Base-by-base conservation (phyloP, 805 yeast species). In the Yamadazyma philogaea region DNA sequence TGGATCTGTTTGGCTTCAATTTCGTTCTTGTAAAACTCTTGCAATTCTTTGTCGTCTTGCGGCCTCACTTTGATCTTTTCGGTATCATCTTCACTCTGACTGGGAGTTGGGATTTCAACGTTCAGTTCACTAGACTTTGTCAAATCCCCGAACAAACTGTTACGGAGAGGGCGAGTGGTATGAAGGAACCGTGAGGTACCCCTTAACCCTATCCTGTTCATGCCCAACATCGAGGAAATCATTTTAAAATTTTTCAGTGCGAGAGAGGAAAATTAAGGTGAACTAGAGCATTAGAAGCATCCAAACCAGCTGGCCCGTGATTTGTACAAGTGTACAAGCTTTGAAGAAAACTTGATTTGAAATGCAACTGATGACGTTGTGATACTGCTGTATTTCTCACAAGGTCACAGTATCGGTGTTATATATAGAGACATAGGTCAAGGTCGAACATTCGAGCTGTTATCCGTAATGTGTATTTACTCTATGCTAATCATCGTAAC, bases 21-120 rank as follows among this genome's bases (percentile, higher is more conserved):
- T 30, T 81, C 78, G 28, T 78, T 70, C 38, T 75, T 59, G 53
- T 67, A 64, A 49, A 63, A 78, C 44, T 75, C 74, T 53, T 79
- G 82, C 51, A 77, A 67, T 38, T 54, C 56, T 38, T 49, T 39
- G 46, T 70, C 75, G 24, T 59, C 54, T 30, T 57, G 51, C 4
- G 68, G 68, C 3, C 54, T 49, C 7, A 64, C 42, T n/a, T 45
- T 39, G 1, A 47, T 47, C 26, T 45, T 47, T 26, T 28, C 56
- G 7, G 40, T 38, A 1, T 50, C 47, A 30, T 42, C 45, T 27
- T 40, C 38, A 12, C 37, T 44, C n/a, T 11, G n/a, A 14, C 48
- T 34, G 3, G 27, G n/a, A 7, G 47, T 18, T 34, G 44, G 28
- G 32, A 42, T 38, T 5, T 26, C 32, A 19, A 37, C 43, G 4